These are phyloP conservation scores for Trichoderma simmonsii DNA, from an alignment of 2,329 filamentous ascomycete genomes.

Conservation along the genomic window DNA sequence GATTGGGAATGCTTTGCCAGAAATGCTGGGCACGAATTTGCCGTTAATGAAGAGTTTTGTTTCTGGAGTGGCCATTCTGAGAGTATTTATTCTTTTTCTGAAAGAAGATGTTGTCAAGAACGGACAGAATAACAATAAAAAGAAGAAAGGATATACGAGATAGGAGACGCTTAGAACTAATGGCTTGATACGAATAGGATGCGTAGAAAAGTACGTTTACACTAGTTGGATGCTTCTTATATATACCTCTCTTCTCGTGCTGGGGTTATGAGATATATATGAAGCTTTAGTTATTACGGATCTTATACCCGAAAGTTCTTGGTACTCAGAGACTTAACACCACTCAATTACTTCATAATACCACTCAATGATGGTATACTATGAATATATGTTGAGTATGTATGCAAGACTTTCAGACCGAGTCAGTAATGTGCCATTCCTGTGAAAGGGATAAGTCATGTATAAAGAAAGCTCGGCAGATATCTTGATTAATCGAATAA, in stretches of 20 bases:
- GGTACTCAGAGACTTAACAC: background rate
- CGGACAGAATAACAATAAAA: background rate
- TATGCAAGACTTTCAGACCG: background rate
- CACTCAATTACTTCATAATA: background rate
- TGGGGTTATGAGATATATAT: background rate
- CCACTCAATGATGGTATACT: background rate
- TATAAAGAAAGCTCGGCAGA: background rate
- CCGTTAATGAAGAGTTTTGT: background rate
- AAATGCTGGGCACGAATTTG: background rate
- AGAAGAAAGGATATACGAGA: background rate
- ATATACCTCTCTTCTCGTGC: background rate
- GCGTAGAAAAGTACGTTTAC: background rate
- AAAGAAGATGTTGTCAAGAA: background rate
- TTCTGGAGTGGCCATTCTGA: background rate
- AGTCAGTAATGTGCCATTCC: background rate
- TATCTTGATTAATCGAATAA: background rate
- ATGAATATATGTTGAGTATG: background rate
- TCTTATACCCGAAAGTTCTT: background rate
- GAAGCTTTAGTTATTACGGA: background rate
- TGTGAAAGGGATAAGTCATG: background rate
- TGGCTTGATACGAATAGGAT: background rate
- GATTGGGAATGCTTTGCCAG: background rate
- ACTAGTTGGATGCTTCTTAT: background rate
- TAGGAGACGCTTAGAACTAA: background rate
- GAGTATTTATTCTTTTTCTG: background rate